A percentile compares a stretch with the other conserved stretches of the same genome.
Conservation (phyloP, 306 rosid species). For the Ormosia semicastrata region DNA sequence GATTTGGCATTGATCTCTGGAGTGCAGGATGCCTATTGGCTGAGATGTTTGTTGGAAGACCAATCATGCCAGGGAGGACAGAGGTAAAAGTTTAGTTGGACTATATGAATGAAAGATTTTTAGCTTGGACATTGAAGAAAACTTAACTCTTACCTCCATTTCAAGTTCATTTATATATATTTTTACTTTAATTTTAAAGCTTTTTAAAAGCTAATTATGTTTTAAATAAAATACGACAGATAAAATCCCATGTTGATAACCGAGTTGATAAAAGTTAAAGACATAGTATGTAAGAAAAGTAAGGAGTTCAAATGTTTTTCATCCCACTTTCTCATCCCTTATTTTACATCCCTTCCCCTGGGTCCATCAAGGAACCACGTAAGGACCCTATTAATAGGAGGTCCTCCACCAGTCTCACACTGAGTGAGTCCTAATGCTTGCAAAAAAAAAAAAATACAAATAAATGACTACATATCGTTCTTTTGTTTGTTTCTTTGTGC, state of each 20-base stretch:
- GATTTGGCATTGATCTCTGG: conserved; percentile 77
- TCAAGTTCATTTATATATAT: not conserved
- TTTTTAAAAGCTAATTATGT: too few species aligned
- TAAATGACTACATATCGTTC: not conserved
- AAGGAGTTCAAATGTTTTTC: too few species aligned
- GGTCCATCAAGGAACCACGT: too few species aligned
- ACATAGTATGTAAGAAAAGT: too few species aligned
- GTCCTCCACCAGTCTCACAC: too few species aligned
- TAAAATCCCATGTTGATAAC: too few species aligned
- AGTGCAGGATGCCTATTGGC: conserved; percentile 71
- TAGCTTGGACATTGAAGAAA: not conserved
- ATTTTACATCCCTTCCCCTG: too few species aligned
- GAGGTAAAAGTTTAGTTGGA: conserved; percentile 47
- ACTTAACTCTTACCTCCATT: not conserved
- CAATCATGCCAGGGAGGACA: conserved; percentile 68
- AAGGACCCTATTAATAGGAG: too few species aligned
- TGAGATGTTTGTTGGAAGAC: conserved; percentile 64
- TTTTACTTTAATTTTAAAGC: not conserved
- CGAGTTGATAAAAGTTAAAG: too few species aligned
- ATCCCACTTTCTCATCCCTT: too few species aligned
- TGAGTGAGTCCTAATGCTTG: too few species aligned
- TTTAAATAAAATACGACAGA: too few species aligned
- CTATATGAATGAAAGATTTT: not conserved
- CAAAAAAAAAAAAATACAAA: not conserved
- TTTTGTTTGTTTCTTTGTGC: not conserved